Base-by-base conservation (phyloP, 129 eudicot genomes). In the Lactuca sativa region DNA sequence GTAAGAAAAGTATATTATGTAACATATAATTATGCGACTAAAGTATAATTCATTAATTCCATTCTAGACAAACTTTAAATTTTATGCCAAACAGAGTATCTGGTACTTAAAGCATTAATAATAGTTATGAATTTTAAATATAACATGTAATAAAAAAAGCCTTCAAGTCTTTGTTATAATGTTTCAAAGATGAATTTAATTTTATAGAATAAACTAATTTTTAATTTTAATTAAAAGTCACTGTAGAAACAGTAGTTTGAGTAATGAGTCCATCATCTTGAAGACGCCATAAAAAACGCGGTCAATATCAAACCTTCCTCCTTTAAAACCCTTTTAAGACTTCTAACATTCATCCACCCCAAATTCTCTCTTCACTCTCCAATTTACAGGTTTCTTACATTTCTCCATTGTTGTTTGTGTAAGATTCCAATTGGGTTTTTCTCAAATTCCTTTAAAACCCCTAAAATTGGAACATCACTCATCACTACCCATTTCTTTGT, bases 211-310 rank as follows among this genome's bases (percentile, higher is more conserved):
- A 47, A 47, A 47, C 52, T 11, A 47, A 10, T 47, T 3, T 11
- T 11, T 47, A 12, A 11, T 11, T 47, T 47, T 0, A 47, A 0
- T 47, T 2, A 47, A 47, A 47, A 47, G 52, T 47, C 12, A 9
- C 30, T 25, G n/a, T 47, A 47, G 52, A 47, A 47, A 47, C 52
- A 47, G 52, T 47, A 47, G 52, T 47, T 47, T 12, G 52, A 47
- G 52, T 47, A 47, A 47, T 3, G 52, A 47, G 52, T 47, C 52
- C 52, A 47, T 12, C 52, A 47, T 47, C 3, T 47, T 47, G 52
- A 47, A 47, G 52, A 47, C 52, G 52, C 52, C 52, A 47, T 47
- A 47, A 47, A 47, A 47, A 47, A 47, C 52, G 52, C 52, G 52
- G 52, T 47, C 52, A n/a, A 47, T 47, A 47, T 47, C 52, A 47